These are phyloP conservation scores for Pichia sp. DNA, from an alignment of 1,139 yeast genomes.

Conservation along the genomic window DNA sequence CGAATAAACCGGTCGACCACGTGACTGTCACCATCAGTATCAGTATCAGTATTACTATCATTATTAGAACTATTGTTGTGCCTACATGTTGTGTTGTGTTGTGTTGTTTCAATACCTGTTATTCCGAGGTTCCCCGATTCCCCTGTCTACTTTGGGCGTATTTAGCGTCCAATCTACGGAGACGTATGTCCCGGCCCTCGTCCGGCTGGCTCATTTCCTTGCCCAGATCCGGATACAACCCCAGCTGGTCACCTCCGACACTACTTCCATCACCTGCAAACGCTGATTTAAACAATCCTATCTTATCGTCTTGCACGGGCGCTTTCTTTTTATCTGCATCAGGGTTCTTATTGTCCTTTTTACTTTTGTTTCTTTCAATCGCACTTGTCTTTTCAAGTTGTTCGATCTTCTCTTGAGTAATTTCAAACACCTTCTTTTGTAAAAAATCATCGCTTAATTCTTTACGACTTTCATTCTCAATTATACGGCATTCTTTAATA, in stretches of 20 bases:
- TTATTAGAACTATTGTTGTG: no score
- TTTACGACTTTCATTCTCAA: conserved; percentile 47
- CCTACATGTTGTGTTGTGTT: no score
- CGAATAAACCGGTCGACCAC: no score
- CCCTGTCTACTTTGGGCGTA: conserved; percentile 14
- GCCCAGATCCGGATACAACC: conserved; percentile 16
- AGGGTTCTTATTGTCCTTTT: conserved; percentile 19
- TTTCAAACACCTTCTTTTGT: conserved; percentile 56
- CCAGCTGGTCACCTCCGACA: not conserved
- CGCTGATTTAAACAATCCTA: conserved; percentile 23
- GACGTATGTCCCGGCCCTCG: conserved; percentile 15
- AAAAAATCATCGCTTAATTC: conserved; percentile 60
- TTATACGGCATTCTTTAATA: conserved; percentile 64
- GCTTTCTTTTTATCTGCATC: conserved; percentile 18
- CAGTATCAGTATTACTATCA: no score
- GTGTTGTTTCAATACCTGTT: no score
- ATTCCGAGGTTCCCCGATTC: no score
- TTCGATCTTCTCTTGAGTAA: conserved; percentile 52
- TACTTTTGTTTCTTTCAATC: conserved; percentile 44
- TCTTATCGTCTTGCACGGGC: conserved; percentile 11
- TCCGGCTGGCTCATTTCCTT: conserved; percentile 7
- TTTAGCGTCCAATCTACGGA: conserved; percentile 24
- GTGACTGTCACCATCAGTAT: no score
- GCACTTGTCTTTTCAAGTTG: conserved; percentile 68
- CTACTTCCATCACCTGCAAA: conserved; percentile 12